Evolutionary conservation across 2,329 filamentous ascomycete species (phyloP).

Genomic region (Ophidiomyces ophidiicola): DNA sequence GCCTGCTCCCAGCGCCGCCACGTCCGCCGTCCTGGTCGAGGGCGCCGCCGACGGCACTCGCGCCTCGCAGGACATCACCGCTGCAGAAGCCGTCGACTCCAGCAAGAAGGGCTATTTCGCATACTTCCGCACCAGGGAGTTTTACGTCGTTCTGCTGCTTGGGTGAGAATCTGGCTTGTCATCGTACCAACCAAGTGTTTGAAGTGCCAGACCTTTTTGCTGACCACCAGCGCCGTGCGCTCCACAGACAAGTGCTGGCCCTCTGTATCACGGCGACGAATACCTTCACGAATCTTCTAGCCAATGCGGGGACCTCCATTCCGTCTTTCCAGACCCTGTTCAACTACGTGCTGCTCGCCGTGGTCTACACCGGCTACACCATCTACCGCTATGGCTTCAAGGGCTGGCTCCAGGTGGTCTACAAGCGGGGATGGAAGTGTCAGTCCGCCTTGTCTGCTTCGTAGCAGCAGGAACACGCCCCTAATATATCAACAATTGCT

Average conservation of each 20-base stretch:
- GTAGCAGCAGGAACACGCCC: background rate
- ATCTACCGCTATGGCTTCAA: slow-evolving; percentile 67
- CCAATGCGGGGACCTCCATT: slow-evolving; percentile 57
- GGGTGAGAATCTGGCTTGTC: slow-evolving; percentile 44
- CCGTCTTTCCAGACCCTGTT: slow-evolving; percentile 93
- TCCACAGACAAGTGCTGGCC: slow-evolving; percentile 63
- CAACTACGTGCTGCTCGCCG: slow-evolving; percentile 74
- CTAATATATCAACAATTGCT: background rate
- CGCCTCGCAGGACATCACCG: background rate
- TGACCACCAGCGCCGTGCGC: background rate
- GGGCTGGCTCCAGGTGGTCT: slow-evolving; percentile 52
- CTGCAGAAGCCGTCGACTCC: slow-evolving; percentile 28
- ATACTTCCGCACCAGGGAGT: slow-evolving; percentile 73
- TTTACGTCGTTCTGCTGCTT: slow-evolving; percentile 69
- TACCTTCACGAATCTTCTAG: slow-evolving; percentile 72
- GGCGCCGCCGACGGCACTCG: background rate
- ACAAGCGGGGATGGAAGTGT: slow-evolving; percentile 75
- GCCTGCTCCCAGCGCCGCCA: background rate
- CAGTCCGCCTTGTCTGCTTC: slow-evolving; percentile 11
- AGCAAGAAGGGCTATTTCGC: slow-evolving; percentile 44
- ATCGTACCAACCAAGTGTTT: too few relatives aligned
- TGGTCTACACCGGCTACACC: slow-evolving; percentile 71
- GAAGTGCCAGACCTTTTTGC: too few relatives aligned
- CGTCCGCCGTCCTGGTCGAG: background rate
- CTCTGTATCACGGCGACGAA: slow-evolving; percentile 88